These are phyloP conservation scores for Medicago ruthenica DNA, from an alignment of 306 rosid species.

Conservation along the genomic window DNA sequence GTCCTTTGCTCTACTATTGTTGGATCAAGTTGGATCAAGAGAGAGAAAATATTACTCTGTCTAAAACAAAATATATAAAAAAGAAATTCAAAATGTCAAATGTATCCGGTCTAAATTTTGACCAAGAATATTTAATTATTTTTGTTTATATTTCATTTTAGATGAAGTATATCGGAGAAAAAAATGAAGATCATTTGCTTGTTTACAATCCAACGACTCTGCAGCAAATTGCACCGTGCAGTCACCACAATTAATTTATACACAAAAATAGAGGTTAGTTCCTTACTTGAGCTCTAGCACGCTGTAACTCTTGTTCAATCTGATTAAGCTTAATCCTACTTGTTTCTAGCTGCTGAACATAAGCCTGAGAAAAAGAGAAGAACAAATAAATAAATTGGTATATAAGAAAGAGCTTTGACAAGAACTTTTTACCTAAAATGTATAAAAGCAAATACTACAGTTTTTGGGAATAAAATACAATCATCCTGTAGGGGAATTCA, in stretches of 20 bases:
- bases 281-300: constrained; percentile 82
- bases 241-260: neutral
- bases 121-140: neutral
- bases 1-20: neutral
- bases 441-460: constrained; percentile 7
- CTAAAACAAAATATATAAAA: neutral
- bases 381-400: neutral
- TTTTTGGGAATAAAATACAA: neutral
- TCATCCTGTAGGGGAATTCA: constrained; percentile 10
- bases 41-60: neutral
- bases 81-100: neutral
- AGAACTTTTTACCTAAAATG: constrained; percentile 41
- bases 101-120: neutral
- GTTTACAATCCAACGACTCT: neutral
- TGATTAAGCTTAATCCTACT: constrained; percentile 97
- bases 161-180: neutral
- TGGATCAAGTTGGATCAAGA: neutral
- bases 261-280: neutral
- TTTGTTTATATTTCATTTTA: neutral
- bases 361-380: constrained; percentile 61
- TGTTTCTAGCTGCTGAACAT: constrained; percentile 93
- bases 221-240: neutral
- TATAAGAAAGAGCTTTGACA: neutral
- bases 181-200: neutral
- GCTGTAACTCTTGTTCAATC: constrained; percentile 88